Conservation (phyloP, 345 rosid genomes). For the Adansonia digitata region DNA sequence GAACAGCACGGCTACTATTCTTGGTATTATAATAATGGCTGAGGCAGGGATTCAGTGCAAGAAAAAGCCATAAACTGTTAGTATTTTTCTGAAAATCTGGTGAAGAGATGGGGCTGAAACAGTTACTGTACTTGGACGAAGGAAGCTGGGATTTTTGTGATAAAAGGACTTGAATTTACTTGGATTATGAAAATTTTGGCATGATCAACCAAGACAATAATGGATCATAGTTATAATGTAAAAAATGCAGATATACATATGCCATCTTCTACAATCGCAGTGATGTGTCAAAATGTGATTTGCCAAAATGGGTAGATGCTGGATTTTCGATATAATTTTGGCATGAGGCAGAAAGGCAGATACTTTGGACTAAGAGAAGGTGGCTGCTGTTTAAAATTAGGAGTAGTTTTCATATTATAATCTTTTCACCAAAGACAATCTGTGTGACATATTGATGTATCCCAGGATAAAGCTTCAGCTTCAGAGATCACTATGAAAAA, state of each 20-base stretch:
- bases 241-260: neutral
- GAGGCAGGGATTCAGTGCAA: neutral
- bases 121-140: constrained; percentile 5
- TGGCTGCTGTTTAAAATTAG: neutral
- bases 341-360: neutral
- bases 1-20: neutral
- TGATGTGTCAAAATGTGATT: neutral
- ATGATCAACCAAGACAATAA: constrained; percentile 5
- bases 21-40: neutral
- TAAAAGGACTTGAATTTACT: neutral
- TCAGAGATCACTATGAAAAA: no score
- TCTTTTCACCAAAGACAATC: neutral
- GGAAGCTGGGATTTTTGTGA: neutral
- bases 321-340: neutral
- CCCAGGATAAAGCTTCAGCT: no score
- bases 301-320: neutral
- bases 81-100: neutral
- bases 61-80: neutral
- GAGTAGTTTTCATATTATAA: neutral
- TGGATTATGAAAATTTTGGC: neutral
- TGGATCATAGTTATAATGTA: neutral
- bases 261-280: neutral
- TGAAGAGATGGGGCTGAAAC: neutral
- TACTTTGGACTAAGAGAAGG: neutral
- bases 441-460: no score